These are phyloP conservation scores for Cladosporium sp. DNA, from an alignment of 2,329 filamentous ascomycete species.

Conservation along the genomic window DNA sequence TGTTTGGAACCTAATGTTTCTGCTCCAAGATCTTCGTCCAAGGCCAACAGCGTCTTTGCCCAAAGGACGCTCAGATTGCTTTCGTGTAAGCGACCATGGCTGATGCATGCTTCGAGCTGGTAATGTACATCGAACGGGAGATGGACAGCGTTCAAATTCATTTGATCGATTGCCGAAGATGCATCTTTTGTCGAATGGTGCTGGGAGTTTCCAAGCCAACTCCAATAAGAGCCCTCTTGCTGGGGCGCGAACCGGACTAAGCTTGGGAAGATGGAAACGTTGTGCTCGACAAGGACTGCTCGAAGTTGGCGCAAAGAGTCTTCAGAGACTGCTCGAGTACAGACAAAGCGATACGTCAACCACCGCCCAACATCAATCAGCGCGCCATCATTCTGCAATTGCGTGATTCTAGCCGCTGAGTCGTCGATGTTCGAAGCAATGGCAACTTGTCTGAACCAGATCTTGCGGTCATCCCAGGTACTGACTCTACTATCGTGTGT, in stretches of 20 bases:
- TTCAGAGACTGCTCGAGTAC: conserved; percentile 26
- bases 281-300: conserved; percentile 62
- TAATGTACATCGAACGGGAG: conserved; percentile 68
- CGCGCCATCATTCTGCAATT: conserved; percentile 44
- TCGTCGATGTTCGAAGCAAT: conserved; percentile 41
- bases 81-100: conserved; percentile 68
- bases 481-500: conserved; percentile 38
- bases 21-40: neutral
- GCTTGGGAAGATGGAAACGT: conserved; percentile 47
- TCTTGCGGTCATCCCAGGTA: conserved; percentile 50
- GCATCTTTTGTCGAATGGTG: too few relatives aligned
- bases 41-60: neutral
- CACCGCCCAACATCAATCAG: conserved; percentile 58
- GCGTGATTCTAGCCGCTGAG: conserved; percentile 15
- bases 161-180: neutral
- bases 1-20: neutral
- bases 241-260: neutral
- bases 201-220: conserved; percentile 4
- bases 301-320: conserved; percentile 29
- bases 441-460: conserved; percentile 60
- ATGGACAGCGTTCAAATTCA: conserved; percentile 12
- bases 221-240: neutral
- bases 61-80: conserved; percentile 42
- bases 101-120: conserved; percentile 90
- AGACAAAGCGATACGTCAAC: conserved; percentile 53